phyloP scores from a whole-genome alignment of 2,329 filamentous ascomycete species.

The Lecanosticta acicola region DNA sequence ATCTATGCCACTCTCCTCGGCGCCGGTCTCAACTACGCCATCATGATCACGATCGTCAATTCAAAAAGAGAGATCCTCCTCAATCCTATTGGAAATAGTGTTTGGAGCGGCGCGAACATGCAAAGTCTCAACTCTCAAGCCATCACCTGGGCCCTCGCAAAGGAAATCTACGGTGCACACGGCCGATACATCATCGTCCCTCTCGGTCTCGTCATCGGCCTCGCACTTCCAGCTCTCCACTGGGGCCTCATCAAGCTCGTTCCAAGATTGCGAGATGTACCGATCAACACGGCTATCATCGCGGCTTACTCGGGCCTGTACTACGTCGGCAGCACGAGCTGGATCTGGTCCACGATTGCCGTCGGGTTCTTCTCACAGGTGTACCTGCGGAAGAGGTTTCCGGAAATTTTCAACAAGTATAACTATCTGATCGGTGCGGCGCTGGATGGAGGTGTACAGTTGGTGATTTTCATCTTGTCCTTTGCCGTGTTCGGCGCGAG shows the following conservation, averaged over 20 bases:
- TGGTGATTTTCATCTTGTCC: constrained; percentile 34
- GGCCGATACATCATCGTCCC: constrained; percentile 35
- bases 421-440: constrained; percentile 36
- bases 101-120: constrained; percentile 46
- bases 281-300: constrained; percentile 39
- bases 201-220: constrained; percentile 40
- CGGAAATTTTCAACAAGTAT: constrained; percentile 32
- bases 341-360: constrained; percentile 48
- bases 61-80: constrained; percentile 40
- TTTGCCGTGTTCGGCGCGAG: constrained; percentile 39
- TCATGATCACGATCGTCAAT: constrained; percentile 42
- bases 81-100: constrained; percentile 40
- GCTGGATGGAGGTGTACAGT: constrained; percentile 34
- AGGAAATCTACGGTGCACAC: constrained; percentile 40
- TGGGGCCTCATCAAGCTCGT: constrained; percentile 5
- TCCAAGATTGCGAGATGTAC: background rate
- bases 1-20: constrained; percentile 40
- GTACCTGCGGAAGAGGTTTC: constrained; percentile 38
- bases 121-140: constrained; percentile 44
- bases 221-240: constrained; percentile 39
- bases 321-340: constrained; percentile 33
- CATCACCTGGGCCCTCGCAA: constrained; percentile 30
- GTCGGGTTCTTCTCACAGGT: constrained; percentile 66
- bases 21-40: constrained; percentile 42
- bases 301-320: constrained; percentile 36